Evolutionary conservation across 2,329 filamentous ascomycete genomes (phyloP).

Genomic region (Tolypocladium inflatum): DNA sequence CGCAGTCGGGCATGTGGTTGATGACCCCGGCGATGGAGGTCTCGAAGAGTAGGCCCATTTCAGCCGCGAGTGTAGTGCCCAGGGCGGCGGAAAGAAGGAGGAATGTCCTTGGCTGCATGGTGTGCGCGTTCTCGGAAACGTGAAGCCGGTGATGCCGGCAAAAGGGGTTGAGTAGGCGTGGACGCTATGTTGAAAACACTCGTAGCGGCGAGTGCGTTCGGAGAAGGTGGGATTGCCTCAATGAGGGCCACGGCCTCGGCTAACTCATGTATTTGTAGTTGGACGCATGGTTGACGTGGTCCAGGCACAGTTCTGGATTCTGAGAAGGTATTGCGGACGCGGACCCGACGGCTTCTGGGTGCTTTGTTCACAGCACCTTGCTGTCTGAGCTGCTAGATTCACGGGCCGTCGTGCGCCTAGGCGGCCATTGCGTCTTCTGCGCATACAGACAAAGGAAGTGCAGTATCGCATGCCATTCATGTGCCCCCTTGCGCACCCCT

Average conservation of each 20-base stretch:
- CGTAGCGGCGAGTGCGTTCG: background rate
- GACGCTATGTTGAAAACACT: no score
- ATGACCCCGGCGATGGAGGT: background rate
- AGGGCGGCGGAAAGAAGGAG: background rate
- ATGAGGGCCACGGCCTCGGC: background rate
- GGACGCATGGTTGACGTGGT: background rate
- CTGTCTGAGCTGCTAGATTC: no score
- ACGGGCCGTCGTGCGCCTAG: no score
- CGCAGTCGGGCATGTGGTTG: background rate
- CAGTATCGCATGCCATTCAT: no score
- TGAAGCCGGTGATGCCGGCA: background rate
- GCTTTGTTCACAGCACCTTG: background rate
- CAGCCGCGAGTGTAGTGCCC: fast-evolving
- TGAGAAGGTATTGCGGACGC: no score
- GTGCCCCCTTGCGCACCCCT: no score
- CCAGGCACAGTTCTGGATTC: background rate
- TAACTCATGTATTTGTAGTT: background rate
- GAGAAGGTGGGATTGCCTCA: background rate
- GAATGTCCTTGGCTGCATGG: background rate
- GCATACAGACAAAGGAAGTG: no score
- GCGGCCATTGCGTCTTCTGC: no score
- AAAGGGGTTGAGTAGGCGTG: background rate
- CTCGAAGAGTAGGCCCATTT: background rate
- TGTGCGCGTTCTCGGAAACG: no score
- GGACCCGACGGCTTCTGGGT: background rate